A percentile compares a stretch with the other conserved stretches of the same genome.
Evolutionary conservation across 306 rosid genomes (phyloP).

Genomic region (Rosa persica): DNA sequence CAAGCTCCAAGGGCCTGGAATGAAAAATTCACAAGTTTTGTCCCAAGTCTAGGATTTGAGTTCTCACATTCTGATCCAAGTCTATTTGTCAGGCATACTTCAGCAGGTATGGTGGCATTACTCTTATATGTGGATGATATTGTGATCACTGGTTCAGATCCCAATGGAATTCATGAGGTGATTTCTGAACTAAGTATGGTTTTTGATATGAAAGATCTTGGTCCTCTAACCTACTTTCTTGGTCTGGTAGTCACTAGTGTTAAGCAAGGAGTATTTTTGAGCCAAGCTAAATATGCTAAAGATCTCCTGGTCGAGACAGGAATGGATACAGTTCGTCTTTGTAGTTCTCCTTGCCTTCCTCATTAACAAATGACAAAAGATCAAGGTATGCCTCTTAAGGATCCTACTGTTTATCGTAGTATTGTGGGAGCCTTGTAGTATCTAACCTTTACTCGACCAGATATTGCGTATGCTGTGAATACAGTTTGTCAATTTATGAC

Average conservation of each 20-base stretch:
- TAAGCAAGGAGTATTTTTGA: fast-evolving
- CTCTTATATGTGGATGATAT: neutral
- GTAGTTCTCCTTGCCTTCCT: neutral
- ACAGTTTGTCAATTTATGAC: neutral
- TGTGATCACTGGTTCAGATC: neutral
- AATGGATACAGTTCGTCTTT: neutral
- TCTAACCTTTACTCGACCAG: neutral
- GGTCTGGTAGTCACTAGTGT: fast-evolving
- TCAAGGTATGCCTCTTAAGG: neutral
- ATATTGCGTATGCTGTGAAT: neutral
- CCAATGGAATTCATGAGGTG: fast-evolving
- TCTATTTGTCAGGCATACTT: neutral
- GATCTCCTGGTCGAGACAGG: neutral
- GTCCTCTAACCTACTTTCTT: neutral
- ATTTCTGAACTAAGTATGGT: neutral
- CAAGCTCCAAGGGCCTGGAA: neutral
- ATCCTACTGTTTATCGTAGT: neutral
- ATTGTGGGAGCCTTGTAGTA: neutral
- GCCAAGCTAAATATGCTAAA: neutral
- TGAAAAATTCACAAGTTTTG: neutral
- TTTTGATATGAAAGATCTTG: neutral
- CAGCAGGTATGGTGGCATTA: neutral
- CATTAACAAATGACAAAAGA: neutral
- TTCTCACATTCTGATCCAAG: neutral
- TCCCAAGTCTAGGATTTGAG: neutral